Evolutionary conservation across 2,329 filamentous ascomycete genomes (phyloP).

Genomic region (Myriosclerotinia duriaeana): DNA sequence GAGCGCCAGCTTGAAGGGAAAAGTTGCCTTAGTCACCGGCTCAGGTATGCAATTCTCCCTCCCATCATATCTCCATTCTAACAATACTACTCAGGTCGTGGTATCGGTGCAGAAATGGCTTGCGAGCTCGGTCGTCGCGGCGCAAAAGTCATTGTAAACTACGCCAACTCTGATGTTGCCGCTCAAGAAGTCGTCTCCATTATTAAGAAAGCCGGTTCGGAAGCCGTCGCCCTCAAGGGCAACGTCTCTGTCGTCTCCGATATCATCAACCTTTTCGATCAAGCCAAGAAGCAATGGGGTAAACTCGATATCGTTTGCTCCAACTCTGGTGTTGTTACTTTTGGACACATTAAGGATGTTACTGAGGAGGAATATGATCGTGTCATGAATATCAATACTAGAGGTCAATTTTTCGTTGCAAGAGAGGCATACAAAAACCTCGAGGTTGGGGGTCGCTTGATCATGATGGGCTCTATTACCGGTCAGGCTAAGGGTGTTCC

Average conservation of each 20-base stretch:
- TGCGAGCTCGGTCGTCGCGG: conserved; percentile 63
- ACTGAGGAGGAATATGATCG: conserved; percentile 39
- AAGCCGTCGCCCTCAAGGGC: conserved; percentile 56
- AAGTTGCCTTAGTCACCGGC: conserved; percentile 40
- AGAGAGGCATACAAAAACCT: conserved; percentile 73
- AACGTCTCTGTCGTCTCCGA: conserved; percentile 55
- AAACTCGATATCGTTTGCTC: conserved; percentile 39
- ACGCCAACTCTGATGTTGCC: conserved; percentile 59
- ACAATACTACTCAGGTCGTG: conserved; percentile 49
- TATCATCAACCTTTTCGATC: conserved; percentile 36
- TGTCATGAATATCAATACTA: conserved; percentile 65
- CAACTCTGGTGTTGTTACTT: conserved; percentile 55
- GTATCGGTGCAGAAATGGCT: conserved; percentile 66
- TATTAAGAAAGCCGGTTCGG: conserved; percentile 54
- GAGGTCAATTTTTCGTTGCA: conserved; percentile 73
- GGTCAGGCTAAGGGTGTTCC: conserved; percentile 66
- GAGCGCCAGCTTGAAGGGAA: conserved; percentile 35
- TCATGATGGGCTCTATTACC: conserved; percentile 73
- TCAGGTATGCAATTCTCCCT: conserved; percentile 30
- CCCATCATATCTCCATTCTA: neutral
- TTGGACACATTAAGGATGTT: conserved; percentile 37
- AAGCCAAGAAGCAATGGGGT: conserved; percentile 38
- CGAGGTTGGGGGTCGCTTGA: conserved; percentile 67
- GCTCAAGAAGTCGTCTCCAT: conserved; percentile 64
- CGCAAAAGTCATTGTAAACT: conserved; percentile 56